Conservation (phyloP, 2,329 filamentous ascomycete genomes). For the Nemania bipapillata region DNA sequence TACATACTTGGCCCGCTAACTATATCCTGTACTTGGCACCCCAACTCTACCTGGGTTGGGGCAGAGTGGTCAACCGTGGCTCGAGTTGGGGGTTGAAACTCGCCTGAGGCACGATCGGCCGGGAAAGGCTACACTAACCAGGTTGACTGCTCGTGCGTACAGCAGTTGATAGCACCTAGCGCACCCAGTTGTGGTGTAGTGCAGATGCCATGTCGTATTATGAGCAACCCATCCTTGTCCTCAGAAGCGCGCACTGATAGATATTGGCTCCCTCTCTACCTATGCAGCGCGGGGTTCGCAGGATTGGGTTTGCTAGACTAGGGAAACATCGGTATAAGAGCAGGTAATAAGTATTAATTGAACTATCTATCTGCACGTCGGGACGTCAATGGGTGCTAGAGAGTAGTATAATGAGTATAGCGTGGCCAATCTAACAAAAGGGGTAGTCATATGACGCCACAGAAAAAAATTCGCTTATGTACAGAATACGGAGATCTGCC, state of each 20-base stretch:
- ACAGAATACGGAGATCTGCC: neutral
- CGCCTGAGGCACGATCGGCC: conserved; percentile 32
- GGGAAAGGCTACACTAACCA: conserved; percentile 12
- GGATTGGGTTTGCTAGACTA: neutral
- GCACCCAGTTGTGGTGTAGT: neutral
- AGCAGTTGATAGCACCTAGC: neutral
- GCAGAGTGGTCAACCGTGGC: conserved; percentile 8
- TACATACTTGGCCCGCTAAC: too few species aligned
- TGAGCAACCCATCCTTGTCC: conserved; percentile 10
- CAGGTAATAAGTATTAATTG: neutral
- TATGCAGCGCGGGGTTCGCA: neutral
- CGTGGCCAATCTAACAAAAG: neutral
- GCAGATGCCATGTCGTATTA: neutral
- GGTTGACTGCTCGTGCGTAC: conserved; percentile 18
- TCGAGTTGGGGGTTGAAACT: conserved; percentile 31
- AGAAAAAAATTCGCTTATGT: neutral
- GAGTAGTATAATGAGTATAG: conserved; percentile 4
- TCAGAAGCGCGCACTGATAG: neutral
- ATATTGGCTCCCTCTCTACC: neutral
- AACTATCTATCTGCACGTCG: neutral
- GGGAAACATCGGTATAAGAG: neutral
- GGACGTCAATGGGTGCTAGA: too few species aligned
- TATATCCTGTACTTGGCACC: conserved; percentile 23
- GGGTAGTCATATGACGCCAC: neutral
- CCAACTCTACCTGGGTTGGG: conserved; percentile 9